Percentiles rank a stretch among this genome's conserved stretches.
Conservation (phyloP, 768 basidiomycete genomes). For the Russula griseocarnosa region DNA sequence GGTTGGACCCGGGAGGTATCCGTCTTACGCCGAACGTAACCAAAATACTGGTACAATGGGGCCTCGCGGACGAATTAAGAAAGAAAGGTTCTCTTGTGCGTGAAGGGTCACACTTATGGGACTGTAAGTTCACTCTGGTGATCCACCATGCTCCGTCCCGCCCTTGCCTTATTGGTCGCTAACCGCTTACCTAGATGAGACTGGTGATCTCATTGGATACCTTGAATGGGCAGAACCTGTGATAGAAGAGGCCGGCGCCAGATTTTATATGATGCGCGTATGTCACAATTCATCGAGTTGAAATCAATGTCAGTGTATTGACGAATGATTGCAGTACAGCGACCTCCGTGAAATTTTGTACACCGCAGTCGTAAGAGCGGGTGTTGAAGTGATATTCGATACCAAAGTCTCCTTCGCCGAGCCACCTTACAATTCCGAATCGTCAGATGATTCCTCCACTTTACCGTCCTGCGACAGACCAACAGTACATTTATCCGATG, state of each 20-base stretch:
- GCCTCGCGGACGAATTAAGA: slow-evolving; percentile 24
- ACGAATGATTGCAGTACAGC: slow-evolving; percentile 14
- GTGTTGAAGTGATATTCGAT: slow-evolving; percentile 23
- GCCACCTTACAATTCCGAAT: neutral
- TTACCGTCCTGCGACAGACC: neutral
- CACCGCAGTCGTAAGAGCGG: slow-evolving; percentile 14
- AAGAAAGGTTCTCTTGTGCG: slow-evolving; percentile 3
- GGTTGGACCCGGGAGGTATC: slow-evolving; percentile 2
- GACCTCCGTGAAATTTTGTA: slow-evolving; percentile 26
- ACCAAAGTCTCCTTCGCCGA: slow-evolving; percentile 11
- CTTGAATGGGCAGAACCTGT: slow-evolving; percentile 20
- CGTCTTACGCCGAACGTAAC: slow-evolving; percentile 26
- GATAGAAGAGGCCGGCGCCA: slow-evolving; percentile 13
- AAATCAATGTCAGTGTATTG: neutral
- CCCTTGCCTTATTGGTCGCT: neutral
- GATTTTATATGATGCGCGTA: slow-evolving; percentile 21
- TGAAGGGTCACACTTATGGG: slow-evolving; percentile 19
- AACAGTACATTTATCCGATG: slow-evolving; percentile 25
- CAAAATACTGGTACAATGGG: slow-evolving; percentile 26
- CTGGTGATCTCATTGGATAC: slow-evolving; percentile 9
- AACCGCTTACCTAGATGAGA: slow-evolving; percentile 7
- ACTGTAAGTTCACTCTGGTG: slow-evolving; percentile 15
- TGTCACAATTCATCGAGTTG: slow-evolving; percentile 1
- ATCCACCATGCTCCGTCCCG: neutral
- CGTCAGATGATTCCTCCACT: neutral